A percentile compares a stretch with the other conserved stretches of the same genome.
Conservation (phyloP, 2,329 filamentous ascomycete genomes). For the Coniella lustricola region DNA sequence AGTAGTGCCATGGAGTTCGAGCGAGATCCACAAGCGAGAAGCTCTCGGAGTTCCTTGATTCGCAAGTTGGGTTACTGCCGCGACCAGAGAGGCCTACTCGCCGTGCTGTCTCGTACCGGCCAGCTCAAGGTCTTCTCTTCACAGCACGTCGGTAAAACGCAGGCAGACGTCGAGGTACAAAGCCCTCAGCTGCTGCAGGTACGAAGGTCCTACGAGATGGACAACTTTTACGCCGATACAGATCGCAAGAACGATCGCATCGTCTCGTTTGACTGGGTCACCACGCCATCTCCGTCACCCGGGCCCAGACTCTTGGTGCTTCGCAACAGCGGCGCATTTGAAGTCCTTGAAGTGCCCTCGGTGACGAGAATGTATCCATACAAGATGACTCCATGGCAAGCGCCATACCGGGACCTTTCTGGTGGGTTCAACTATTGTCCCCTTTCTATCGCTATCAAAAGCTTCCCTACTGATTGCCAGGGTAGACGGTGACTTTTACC, state of each 20-base stretch:
- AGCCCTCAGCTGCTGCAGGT: slow-evolving; percentile 55
- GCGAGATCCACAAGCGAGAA: slow-evolving; percentile 36
- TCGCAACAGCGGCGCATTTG: slow-evolving; percentile 53
- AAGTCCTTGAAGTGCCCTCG: slow-evolving; percentile 55
- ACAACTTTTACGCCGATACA: slow-evolving; percentile 48
- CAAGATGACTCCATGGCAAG: slow-evolving; percentile 54
- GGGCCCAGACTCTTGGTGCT: slow-evolving; percentile 53
- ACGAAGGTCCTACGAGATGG: slow-evolving; percentile 53
- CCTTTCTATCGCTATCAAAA: not conserved
- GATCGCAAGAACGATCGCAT: slow-evolving; percentile 51
- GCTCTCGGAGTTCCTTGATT: slow-evolving; percentile 52
- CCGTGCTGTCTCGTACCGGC: slow-evolving; percentile 54
- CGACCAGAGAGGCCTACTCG: slow-evolving; percentile 54
- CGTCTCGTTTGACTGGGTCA: slow-evolving; percentile 63
- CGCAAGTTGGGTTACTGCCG: slow-evolving; percentile 57
- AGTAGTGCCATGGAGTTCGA: slow-evolving; percentile 51
- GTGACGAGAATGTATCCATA: slow-evolving; percentile 51
- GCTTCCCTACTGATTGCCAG: slow-evolving; percentile 21
- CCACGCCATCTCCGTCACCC: slow-evolving; percentile 46
- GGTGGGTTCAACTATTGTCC: slow-evolving; percentile 29
- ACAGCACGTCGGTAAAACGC: slow-evolving; percentile 41
- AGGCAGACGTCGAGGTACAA: slow-evolving; percentile 31
- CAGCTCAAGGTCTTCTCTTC: slow-evolving; percentile 57
- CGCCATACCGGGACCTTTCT: slow-evolving; percentile 50
- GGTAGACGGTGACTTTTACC: slow-evolving; percentile 44